Percentiles rank a stretch among this genome's conserved stretches.
These are phyloP conservation scores for Colletotrichum sp. DNA, from an alignment of 2,329 filamentous ascomycete genomes.

Conservation along the genomic window DNA sequence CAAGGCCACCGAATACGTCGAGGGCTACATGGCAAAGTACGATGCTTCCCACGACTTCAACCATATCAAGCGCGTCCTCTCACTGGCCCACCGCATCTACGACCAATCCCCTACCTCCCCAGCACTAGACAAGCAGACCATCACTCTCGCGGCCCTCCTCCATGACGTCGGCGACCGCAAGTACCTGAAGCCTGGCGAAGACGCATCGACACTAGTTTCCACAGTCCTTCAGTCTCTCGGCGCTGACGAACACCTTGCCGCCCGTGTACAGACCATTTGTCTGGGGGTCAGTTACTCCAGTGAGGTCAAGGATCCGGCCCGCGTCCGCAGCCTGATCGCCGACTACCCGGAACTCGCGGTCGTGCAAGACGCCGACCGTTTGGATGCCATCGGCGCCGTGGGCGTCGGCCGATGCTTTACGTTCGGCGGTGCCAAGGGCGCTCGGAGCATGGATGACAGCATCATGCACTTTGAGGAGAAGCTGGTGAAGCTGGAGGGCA, in stretches of 20 bases:
- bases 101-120: constrained; percentile 24
- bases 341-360: constrained; percentile 77
- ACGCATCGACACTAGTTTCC: constrained; percentile 60
- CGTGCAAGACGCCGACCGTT: constrained; percentile 89
- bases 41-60: constrained; percentile 89
- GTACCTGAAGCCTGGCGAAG: constrained; percentile 67
- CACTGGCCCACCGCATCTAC: constrained; percentile 70
- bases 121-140: constrained; percentile 53
- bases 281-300: constrained; percentile 79
- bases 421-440: constrained; percentile 72
- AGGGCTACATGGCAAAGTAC: constrained; percentile 76
- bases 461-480: constrained; percentile 82
- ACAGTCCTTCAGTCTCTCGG: constrained; percentile 62
- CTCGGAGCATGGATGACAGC: constrained; percentile 60
- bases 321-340: constrained; percentile 66
- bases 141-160: constrained; percentile 76
- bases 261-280: constrained; percentile 74
- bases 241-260: constrained; percentile 62
- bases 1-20: constrained; percentile 66
- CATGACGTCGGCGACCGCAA: constrained; percentile 92
- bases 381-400: constrained; percentile 90
- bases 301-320: constrained; percentile 70
- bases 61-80: constrained; percentile 81
- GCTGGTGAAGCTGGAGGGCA: constrained; percentile 66
- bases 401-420: constrained; percentile 82